Percentiles rank a stretch among this genome's conserved stretches.
These are phyloP conservation scores for Nakaseomyces kungkrabaensis DNA, from an alignment of 1,139 yeast genomes.

Conservation along the genomic window DNA sequence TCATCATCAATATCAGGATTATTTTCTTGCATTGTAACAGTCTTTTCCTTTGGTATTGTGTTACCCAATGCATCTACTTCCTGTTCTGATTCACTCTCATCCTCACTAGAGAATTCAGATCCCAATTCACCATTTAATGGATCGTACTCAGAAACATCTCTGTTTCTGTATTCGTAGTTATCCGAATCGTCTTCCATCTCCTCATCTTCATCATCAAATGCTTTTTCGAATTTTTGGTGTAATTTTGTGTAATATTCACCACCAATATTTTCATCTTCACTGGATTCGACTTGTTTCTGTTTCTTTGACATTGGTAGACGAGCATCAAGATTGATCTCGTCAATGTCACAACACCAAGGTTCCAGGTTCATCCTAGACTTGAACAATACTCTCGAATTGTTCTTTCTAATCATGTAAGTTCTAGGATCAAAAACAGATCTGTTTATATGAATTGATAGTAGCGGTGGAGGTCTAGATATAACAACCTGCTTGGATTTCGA, in stretches of 20 bases:
- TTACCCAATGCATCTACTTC: constrained; percentile 26
- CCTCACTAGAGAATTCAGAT: constrained; percentile 21
- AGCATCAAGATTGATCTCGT: constrained; percentile 71
- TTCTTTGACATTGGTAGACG: constrained; percentile 62
- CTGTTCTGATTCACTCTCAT: constrained; percentile 19
- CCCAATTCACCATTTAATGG: constrained; percentile 22
- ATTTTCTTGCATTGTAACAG: constrained; percentile 4
- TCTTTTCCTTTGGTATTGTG: constrained; percentile 15
- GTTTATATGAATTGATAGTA: constrained; percentile 76
- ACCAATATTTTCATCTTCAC: constrained; percentile 27
- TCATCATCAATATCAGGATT: constrained; percentile 4
- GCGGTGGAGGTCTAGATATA: constrained; percentile 75
- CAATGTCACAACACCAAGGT: constrained; percentile 59
- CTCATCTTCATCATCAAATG: constrained; percentile 29
- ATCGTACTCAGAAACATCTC: constrained; percentile 21
- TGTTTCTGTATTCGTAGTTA: constrained; percentile 5
- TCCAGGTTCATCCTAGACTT: constrained; percentile 58
- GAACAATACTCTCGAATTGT: constrained; percentile 71
- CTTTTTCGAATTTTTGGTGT: constrained; percentile 25
- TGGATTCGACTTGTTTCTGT: constrained; percentile 29
- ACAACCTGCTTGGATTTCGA: constrained; percentile 75
- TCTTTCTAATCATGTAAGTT: constrained; percentile 75
- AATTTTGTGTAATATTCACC: constrained; percentile 25
- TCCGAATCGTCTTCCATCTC: constrained; percentile 8
- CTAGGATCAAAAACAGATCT: constrained; percentile 85